Conservation (phyloP, 108 stramenopile genomes). For the Parmales sp. region DNA sequence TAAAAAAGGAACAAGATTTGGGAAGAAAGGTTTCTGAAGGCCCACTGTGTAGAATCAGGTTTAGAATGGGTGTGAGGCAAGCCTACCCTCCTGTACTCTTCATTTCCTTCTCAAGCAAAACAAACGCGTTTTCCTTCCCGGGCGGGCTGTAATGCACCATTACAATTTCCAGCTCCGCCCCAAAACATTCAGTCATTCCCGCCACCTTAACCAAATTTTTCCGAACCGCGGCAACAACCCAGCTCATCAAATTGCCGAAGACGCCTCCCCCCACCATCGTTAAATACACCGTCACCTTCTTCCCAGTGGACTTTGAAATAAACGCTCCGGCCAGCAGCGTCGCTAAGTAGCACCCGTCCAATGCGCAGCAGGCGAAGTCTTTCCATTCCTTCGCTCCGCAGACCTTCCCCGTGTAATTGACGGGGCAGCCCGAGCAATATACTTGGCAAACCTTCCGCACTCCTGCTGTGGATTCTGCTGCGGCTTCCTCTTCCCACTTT, state of each 20-base stretch:
- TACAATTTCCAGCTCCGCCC: too few species aligned
- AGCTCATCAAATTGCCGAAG: conserved; percentile 28
- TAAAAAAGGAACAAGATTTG: too few species aligned
- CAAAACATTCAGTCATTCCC: too few species aligned
- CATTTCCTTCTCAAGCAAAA: too few species aligned
- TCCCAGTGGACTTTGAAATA: conserved; percentile 3
- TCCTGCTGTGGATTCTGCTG: not conserved
- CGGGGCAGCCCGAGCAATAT: conserved; percentile 24
- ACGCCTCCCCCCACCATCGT: conserved; percentile 43
- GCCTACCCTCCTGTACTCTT: too few species aligned
- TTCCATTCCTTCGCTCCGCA: conserved; percentile 13
- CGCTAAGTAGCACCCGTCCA: conserved; percentile 40
- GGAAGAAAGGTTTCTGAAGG: too few species aligned
- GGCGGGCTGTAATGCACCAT: too few species aligned
- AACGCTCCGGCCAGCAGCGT: conserved; percentile 19
- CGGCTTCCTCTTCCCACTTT: not conserved
- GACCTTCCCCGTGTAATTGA: conserved; percentile 16
- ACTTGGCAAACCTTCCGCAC: conserved; percentile 21
- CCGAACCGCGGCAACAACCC: too few species aligned
- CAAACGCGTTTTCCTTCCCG: too few species aligned
- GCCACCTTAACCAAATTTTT: too few species aligned
- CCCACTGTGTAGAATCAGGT: too few species aligned
- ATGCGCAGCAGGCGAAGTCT: conserved; percentile 22
- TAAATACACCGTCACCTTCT: conserved; percentile 17
- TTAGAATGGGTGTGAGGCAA: too few species aligned